These are phyloP conservation scores for Globisporangium mamillatum DNA, from an alignment of 352 stramenopile species.

Conservation along the genomic window DNA sequence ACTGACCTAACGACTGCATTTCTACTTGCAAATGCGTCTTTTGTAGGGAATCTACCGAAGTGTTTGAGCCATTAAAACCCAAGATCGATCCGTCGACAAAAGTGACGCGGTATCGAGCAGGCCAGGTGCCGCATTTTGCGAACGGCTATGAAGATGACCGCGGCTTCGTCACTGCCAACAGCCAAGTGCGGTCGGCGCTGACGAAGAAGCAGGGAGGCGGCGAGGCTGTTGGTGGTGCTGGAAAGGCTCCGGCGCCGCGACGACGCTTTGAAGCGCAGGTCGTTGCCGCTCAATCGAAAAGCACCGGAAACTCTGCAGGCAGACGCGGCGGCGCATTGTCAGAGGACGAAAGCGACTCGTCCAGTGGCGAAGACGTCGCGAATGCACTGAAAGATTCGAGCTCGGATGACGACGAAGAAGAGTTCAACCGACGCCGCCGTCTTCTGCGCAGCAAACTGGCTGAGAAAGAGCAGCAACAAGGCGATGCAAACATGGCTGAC, in stretches of 20 bases:
- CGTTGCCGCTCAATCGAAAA: constrained; percentile 18
- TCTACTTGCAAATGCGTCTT: background rate
- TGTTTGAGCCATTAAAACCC: constrained; percentile 74
- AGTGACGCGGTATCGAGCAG: constrained; percentile 78
- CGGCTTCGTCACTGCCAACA: constrained; percentile 71
- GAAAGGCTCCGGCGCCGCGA: constrained; percentile 21
- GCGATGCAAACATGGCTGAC: background rate
- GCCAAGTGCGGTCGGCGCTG: constrained; percentile 46
- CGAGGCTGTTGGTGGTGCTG: background rate
- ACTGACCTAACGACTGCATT: background rate
- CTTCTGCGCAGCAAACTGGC: constrained; percentile 58
- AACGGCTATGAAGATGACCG: constrained; percentile 73
- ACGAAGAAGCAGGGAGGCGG: constrained; percentile 12
- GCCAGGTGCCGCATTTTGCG: constrained; percentile 76
- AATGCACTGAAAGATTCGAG: constrained; percentile 74
- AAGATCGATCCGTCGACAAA: constrained; percentile 81
- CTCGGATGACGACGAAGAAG: constrained; percentile 75
- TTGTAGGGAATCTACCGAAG: constrained; percentile 59
- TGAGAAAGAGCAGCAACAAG: constrained; percentile 30
- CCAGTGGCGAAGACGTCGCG: constrained; percentile 30
- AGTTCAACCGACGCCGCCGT: constrained; percentile 57
- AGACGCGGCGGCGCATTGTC: background rate
- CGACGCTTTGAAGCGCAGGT: constrained; percentile 66
- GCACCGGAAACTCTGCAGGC: background rate
- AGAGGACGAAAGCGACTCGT: constrained; percentile 19